Evolutionary conservation across 176 grass and related monocot genomes (phyloP), one percentile per base, ranked within the genome.

Genomic region (Carex myosuroides): DNA sequence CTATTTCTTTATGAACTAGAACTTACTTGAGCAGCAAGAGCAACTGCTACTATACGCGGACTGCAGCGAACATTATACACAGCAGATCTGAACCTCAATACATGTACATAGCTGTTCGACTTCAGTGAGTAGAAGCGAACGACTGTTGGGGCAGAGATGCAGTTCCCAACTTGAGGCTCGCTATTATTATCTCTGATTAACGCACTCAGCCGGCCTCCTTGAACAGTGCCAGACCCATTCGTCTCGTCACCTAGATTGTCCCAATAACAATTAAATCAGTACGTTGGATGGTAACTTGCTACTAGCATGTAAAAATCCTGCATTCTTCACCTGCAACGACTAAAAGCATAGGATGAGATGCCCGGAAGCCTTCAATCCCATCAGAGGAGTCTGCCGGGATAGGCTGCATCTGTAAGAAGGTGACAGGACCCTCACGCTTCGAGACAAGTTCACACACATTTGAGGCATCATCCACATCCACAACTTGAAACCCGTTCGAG

Each of bases 41-140:
- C 93, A 37, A 99, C 97, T 80, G 93, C 97, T 21, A 99, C 97
- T 79, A 99, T 87, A 41, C 88, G 88, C 50, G 97, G 91, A 48
- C 91, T 99, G 87, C 97, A 96, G 55, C 97, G 93, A 68, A 99
- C 97, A 79, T 96, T 92, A 94, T 96, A 99, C 79, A 99, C 97
- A 18, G 97, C 91, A 80, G 97, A 99, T 14, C 93, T 90, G 79
- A 99, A 99, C 77, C 93, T 88, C 37, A 96, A 83, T 67, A 99
- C 93, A 76, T 99, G 97, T 44, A 96, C 93, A 84, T 96, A 99
- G 57, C 48, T 89, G 88, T 99, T 93, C 68, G 93, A 99, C 84
- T 88, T 99, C 53, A 99, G 68, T 39, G 97, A 99, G 88, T 99
- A 99, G 88, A 96, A 99, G 17, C 93, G 91, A 60, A 99, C 97